phyloP scores from a whole-genome alignment of 306 rosid genomes.

The Gillenia trifoliata region DNA sequence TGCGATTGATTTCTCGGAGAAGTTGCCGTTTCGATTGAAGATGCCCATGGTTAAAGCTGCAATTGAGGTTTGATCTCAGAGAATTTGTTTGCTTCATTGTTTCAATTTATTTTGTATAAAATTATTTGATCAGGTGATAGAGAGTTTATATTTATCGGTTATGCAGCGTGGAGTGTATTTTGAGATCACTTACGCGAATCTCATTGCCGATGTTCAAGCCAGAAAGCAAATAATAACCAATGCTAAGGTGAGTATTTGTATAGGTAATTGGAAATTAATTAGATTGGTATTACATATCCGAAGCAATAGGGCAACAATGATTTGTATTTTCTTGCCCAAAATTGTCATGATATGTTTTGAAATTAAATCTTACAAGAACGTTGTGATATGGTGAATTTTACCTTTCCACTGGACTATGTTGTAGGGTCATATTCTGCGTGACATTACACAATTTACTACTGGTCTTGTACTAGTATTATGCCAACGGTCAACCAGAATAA shows the following conservation, averaged over 20 bases:
- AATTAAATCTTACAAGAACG: neutral
- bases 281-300: neutral
- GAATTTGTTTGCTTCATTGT: neutral
- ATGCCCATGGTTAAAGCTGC: constrained; percentile 63
- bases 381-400: neutral
- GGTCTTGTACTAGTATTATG: neutral
- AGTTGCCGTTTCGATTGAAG: constrained; percentile 70
- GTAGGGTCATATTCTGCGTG: neutral
- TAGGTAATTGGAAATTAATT: neutral
- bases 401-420: neutral
- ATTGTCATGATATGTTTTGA: neutral
- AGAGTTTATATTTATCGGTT: constrained; percentile 11
- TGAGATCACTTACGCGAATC: constrained; percentile 58
- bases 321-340: neutral
- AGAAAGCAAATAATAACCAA: constrained; percentile 68
- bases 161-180: constrained; percentile 77
- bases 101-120: neutral
- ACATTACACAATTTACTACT: neutral
- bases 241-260: constrained; percentile 55
- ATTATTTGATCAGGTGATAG: neutral
- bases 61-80: constrained; percentile 35
- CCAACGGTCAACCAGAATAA: too few relatives aligned
- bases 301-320: neutral
- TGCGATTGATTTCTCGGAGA: constrained; percentile 65
- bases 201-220: constrained; percentile 42